Percentiles rank a stretch among this genome's conserved stretches.
phyloP scores from a whole-genome alignment of 345 rosid genomes.

The Nephelium lappaceum region DNA sequence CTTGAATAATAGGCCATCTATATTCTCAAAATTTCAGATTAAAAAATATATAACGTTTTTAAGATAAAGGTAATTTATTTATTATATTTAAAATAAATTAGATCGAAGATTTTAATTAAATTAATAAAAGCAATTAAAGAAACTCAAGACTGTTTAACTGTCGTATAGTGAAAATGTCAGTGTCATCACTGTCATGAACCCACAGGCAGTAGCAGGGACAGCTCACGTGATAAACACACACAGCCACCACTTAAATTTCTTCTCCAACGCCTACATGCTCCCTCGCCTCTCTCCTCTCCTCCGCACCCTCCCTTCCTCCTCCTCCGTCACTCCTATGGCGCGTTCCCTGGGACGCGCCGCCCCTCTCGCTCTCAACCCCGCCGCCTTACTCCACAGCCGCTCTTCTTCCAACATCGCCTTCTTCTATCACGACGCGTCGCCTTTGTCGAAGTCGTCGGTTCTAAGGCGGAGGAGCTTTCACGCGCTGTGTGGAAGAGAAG shows the following conservation, averaged over 20 bases:
- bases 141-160: no score
- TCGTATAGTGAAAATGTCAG: background rate
- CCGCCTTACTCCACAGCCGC: background rate
- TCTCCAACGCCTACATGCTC: slow-evolving; percentile 31
- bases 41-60: no score
- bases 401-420: slow-evolving; percentile 19
- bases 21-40: no score
- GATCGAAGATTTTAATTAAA: no score
- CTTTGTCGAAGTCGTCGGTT: slow-evolving; percentile 20
- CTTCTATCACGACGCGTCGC: slow-evolving; percentile 15
- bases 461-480: slow-evolving; percentile 43
- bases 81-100: no score
- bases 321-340: slow-evolving; percentile 42
- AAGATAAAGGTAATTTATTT: no score
- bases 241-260: background rate
- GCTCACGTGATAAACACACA: background rate
- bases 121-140: no score
- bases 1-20: no score
- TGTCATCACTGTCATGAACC: background rate
- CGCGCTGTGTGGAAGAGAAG: slow-evolving; percentile 31
- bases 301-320: slow-evolving; percentile 36
- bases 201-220: background rate
- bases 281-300: slow-evolving; percentile 49
- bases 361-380: slow-evolving; percentile 22
- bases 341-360: slow-evolving; percentile 55